A percentile compares a stretch with the other conserved stretches of the same genome.
phyloP scores from a whole-genome alignment of 306 rosid genomes.

The Rosa chinensis region DNA sequence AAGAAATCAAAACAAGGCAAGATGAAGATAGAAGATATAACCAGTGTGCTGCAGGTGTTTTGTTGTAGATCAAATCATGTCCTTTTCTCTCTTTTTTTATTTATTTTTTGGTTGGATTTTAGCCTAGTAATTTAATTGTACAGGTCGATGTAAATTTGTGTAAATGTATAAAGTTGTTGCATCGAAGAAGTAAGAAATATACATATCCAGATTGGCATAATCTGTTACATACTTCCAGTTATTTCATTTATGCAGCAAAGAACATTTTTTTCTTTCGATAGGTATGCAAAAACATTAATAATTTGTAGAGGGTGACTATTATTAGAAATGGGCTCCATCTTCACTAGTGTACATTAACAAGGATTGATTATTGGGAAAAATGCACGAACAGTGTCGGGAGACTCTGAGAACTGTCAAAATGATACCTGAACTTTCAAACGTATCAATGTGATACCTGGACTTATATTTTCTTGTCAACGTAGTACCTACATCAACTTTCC shows the following conservation, averaged over 20 bases:
- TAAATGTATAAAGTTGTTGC: background rate
- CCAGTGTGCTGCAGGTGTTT: slow-evolving; percentile 54
- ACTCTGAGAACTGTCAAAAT: no score
- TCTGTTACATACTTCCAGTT: background rate
- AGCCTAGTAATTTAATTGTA: slow-evolving; percentile 15
- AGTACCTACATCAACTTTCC: no score
- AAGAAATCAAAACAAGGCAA: slow-evolving; percentile 67
- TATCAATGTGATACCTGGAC: no score
- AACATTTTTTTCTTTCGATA: background rate
- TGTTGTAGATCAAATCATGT: slow-evolving; percentile 41
- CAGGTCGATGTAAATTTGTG: slow-evolving; percentile 5
- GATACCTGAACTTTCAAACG: no score
- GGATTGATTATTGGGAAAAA: background rate
- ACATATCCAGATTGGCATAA: background rate
- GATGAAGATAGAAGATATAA: slow-evolving; percentile 42
- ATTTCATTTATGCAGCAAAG: background rate
- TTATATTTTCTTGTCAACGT: no score
- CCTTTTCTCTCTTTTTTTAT: background rate
- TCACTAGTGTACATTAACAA: background rate
- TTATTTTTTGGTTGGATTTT: background rate
- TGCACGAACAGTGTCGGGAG: no score
- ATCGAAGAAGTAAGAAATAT: background rate
- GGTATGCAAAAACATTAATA: background rate
- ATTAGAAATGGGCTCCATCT: background rate
- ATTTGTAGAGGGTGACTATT: background rate